Evolutionary conservation across 176 grass and related monocot genomes (phyloP).

Genomic region (Eragrostis curvula): DNA sequence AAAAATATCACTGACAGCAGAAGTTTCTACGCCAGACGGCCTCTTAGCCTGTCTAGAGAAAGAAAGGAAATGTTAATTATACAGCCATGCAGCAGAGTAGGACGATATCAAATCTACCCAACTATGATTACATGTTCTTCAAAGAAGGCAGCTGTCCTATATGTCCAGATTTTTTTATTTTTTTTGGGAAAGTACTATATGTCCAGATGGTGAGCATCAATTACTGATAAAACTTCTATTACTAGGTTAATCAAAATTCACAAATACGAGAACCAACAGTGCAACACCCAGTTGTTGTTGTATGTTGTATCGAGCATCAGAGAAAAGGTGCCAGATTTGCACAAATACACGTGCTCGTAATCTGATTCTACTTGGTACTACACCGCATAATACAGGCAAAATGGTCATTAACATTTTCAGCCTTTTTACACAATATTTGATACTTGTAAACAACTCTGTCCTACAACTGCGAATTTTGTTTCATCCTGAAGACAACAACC

Average conservation of each 20-base stretch:
- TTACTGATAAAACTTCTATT: background rate
- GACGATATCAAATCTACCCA: background rate
- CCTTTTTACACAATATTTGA: background rate
- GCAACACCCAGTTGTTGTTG: background rate
- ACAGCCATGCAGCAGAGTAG: background rate
- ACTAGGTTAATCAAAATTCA: background rate
- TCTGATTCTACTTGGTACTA: background rate
- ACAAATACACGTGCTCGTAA: background rate
- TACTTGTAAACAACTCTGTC: background rate
- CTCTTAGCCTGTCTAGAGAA: slow-evolving; percentile 31
- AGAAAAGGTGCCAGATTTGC: background rate
- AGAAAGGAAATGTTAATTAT: slow-evolving; percentile 23
- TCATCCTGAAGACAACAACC: background rate
- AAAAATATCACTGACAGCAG: background rate
- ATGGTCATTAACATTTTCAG: background rate
- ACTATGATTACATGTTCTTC: background rate
- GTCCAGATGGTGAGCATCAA: background rate
- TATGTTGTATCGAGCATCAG: background rate
- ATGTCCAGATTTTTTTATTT: too few species aligned
- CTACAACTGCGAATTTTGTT: background rate
- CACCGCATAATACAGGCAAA: background rate
- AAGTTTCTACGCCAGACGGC: background rate
- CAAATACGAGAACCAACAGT: background rate
- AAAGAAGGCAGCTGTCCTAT: background rate
- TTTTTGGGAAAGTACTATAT: too few species aligned